Base-by-base conservation (phyloP, 768 basidiomycete genomes). In the Russula sp. region DNA sequence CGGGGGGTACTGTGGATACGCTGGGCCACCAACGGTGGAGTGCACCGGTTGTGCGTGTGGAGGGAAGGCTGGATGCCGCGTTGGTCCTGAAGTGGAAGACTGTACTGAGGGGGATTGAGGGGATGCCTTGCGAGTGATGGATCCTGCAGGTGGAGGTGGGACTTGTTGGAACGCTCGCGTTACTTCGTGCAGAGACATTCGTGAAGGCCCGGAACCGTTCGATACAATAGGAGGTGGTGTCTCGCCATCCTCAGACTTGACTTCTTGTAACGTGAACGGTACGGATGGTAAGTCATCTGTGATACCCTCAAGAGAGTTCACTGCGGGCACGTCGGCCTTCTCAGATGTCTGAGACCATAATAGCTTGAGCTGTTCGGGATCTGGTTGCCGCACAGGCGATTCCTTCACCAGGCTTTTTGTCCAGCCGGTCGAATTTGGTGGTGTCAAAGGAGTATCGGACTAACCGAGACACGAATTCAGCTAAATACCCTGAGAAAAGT, bases 151-250 rank as follows among this genome's bases (percentile, higher is more conserved):
- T 3, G 88, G 79, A 6, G 83, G 75, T 3, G 91, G 91, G 32
- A 93, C 91, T 73, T 87, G 87, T 70, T 94, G 91, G 76, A 94
- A 94, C 22, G 91, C 89, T 62, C 88, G 84, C 13, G 88, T 91
- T 39, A 92, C 89, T 59, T 94, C 91, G 61, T 87, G 85, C 44
- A 87, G 74, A 3, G 89, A 90, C 84, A 91, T 89, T 45, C 88
- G 84, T 18, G 86, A 86, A 31, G 88, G 81, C 34, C 61, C 64
- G 34, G 65, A 34, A 14, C 73, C 69, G 27, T 82, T 77, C 32
- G 81, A 75, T 22, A 83, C 77, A 5, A 80, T 77, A 8, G 87
- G 84, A 14, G 89, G 89, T 2, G 89, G 88, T 2, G 88, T 89
- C 71, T 85, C 86, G 20, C 89, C 91, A 68, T 89, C 89, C 71